A percentile compares a stretch with the other conserved stretches of the same genome.
These are phyloP conservation scores for Prillingera fragicola DNA, from an alignment of 1,284 basidiomycete genomes.

Conservation along the genomic window DNA sequence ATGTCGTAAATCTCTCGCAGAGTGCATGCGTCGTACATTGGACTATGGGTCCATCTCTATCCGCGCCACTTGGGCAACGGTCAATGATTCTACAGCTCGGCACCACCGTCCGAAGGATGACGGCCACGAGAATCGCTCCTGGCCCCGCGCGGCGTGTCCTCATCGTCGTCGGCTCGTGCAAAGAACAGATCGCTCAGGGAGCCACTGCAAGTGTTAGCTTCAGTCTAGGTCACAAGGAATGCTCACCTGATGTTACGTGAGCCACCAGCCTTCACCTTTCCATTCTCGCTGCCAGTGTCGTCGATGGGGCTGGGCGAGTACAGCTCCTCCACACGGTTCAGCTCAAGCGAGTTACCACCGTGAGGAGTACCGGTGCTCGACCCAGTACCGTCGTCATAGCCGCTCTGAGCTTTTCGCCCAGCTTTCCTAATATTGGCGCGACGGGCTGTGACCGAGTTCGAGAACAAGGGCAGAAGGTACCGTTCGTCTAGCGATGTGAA, in stretches of 20 bases:
- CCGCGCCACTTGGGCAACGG: no score
- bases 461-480: constrained; percentile 89
- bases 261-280: constrained; percentile 39
- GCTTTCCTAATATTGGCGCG: constrained; percentile 76
- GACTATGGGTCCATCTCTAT: no score
- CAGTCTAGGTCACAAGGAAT: not conserved
- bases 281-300: constrained; percentile 45
- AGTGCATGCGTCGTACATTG: no score
- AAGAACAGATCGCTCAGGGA: constrained; percentile 41
- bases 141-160: no score
- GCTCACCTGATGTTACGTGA: constrained; percentile 44
- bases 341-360: constrained; percentile 26
- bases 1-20: no score
- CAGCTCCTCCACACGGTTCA: constrained; percentile 27
- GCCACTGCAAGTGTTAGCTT: constrained; percentile 20
- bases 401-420: constrained; percentile 37
- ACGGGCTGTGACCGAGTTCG: constrained; percentile 83
- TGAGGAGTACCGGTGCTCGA: constrained; percentile 27
- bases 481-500: constrained; percentile 93
- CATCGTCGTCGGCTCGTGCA: constrained; percentile 21
- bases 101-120: no score
- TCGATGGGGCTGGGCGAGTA: constrained; percentile 21
- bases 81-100: no score
- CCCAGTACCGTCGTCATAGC: constrained; percentile 28
- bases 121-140: no score